Percentiles rank a stretch among this genome's conserved stretches.
Evolutionary conservation across 2,329 filamentous ascomycete genomes (phyloP).

Genomic region (Fusarium oxysporum): DNA sequence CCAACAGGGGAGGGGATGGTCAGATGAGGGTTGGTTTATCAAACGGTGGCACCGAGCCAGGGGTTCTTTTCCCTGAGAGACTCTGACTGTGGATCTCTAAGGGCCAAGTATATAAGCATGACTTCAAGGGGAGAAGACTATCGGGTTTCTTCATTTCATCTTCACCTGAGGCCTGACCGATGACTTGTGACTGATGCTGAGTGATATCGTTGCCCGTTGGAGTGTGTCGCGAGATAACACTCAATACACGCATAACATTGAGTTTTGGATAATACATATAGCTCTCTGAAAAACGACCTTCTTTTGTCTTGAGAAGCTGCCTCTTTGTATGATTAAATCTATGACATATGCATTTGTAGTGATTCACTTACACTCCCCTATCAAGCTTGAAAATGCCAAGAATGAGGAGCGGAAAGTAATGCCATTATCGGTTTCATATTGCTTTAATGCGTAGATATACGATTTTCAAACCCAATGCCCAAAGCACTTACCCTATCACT

Average conservation of each 20-base stretch:
- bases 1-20: constrained; percentile 21
- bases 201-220: background rate
- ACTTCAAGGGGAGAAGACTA: background rate
- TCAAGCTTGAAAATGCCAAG: background rate
- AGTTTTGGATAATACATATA: background rate
- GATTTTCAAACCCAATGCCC: background rate
- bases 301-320: background rate
- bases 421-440: background rate
- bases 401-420: background rate
- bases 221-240: background rate
- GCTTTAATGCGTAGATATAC: background rate
- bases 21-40: constrained; percentile 36
- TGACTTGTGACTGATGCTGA: background rate
- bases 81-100: background rate
- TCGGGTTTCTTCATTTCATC: background rate
- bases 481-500: background rate
- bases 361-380: background rate
- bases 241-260: background rate
- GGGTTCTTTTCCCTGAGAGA: constrained; percentile 17
- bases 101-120: background rate
- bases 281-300: background rate
- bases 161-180: too few species aligned
- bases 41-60: constrained; percentile 13
- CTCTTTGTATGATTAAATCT: background rate
- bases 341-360: background rate